Conservation (phyloP, 345 rosid species). For the Eucalyptus erythrocorys region DNA sequence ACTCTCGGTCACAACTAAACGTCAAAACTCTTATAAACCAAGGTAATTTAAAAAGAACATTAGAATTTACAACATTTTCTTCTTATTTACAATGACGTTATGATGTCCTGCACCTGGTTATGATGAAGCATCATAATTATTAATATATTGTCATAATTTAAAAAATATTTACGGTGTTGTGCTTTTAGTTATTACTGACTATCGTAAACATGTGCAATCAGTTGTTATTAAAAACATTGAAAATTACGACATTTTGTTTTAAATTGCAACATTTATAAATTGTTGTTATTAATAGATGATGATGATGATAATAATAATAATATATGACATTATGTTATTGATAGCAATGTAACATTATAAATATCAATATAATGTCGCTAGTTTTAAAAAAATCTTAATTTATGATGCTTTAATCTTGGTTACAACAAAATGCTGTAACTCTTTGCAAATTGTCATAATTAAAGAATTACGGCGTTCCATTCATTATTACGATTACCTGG, state of each 20-base stretch:
- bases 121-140: neutral
- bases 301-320: neutral
- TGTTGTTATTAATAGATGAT: neutral
- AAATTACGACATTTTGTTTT: neutral
- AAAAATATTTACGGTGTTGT: neutral
- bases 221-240: neutral
- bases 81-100: neutral
- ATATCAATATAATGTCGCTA: neutral
- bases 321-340: neutral
- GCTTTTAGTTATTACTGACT: neutral
- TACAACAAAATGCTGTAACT: neutral
- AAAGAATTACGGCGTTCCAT: neutral
- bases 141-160: neutral
- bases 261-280: neutral
- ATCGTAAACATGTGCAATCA: neutral
- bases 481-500: neutral
- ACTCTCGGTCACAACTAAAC: neutral
- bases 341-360: neutral
- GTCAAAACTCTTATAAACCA: neutral
- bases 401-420: neutral
- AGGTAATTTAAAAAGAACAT: neutral
- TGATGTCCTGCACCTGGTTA: neutral
- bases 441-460: neutral
- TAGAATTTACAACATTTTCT: neutral
- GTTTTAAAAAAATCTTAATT: neutral